Base-by-base conservation (phyloP, 352 stramenopile species). In the Blastocystis sp. region DNA sequence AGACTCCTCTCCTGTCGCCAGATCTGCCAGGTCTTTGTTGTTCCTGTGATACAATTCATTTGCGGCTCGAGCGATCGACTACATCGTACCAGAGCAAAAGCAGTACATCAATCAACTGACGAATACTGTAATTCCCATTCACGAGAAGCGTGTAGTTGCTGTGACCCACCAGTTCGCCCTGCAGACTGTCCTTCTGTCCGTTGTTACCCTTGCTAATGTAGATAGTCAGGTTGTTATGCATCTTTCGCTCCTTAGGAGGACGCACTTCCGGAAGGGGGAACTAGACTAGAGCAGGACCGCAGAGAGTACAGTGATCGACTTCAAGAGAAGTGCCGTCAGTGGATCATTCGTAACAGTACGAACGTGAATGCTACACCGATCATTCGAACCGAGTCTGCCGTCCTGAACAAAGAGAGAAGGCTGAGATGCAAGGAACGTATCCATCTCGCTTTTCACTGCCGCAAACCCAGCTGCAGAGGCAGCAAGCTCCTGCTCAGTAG, bases 321-420 rank as follows among this genome's bases (percentile, higher is more conserved):
- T 85, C 50, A 85, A n/a, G 6, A 62, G 18, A 7, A 85, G 73
- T 4, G 73, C 73, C 2, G 55, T 41, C 20, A 66, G 53, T 2
- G 73, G 73, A 45, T 85, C 73, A 30, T 85, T 85, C 24, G 73
- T 85, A 2, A 85, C 53, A 50, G 20, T 85, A 24, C 73, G 73
- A 30, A 85, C 73, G 53, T 85, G 73, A 0, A 85, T 24, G 30
- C 73, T 53, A n/a, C 43, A 68, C 18, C 73, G 47, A 9, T 59
- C 45, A 37, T 47, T 66, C 4, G 73, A 66, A 24, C 73, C 73
- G 7, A 85, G 53, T 37, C 53, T 85, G 7, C 73, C 73, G 39
- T 85, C 73, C 50, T 85, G 73, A 20, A 85, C 73, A 30, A 53
- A 85, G 5, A 85, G 26, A 30, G 53, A 66, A 24, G 43, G 20